Evolutionary conservation across 176 grass and related monocot species (phyloP).

Genomic region (Triticum dicoccoides): DNA sequence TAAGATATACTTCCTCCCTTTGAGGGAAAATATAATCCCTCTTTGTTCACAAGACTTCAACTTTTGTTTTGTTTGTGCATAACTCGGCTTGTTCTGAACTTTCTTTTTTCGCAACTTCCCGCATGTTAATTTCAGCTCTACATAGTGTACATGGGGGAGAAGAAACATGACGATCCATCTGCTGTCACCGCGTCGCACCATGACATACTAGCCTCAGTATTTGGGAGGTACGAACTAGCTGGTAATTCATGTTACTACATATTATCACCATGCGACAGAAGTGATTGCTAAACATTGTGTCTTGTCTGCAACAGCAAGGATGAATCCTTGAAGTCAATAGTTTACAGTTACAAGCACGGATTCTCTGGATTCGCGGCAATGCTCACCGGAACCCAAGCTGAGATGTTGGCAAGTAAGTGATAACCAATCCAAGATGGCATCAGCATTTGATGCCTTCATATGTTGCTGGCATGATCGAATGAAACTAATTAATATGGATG

Average conservation of each 20-base stretch:
- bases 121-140: not conserved
- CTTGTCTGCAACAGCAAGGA: not conserved
- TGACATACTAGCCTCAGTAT: not conserved
- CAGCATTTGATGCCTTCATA: not conserved
- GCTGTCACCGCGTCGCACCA: not conserved
- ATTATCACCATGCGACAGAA: not conserved
- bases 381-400: not conserved
- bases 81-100: not conserved
- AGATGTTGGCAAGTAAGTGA: not conserved
- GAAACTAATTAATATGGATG: not conserved
- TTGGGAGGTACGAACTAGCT: not conserved
- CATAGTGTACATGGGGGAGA: not conserved
- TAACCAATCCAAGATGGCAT: not conserved
- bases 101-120: not conserved
- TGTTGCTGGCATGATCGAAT: not conserved
- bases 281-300: not conserved
- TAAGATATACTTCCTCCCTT: not conserved
- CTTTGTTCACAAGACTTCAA: not conserved
- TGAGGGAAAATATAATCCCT: no score
- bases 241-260: not conserved
- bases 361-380: not conserved
- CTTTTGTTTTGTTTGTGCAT: not conserved
- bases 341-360: not conserved
- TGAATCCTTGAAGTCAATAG: not conserved
- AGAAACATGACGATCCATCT: not conserved